Percentiles rank a stretch among this genome's conserved stretches.
phyloP scores from a whole-genome alignment of 2,329 filamentous ascomycete species.

The Aureobasidium sp. region DNA sequence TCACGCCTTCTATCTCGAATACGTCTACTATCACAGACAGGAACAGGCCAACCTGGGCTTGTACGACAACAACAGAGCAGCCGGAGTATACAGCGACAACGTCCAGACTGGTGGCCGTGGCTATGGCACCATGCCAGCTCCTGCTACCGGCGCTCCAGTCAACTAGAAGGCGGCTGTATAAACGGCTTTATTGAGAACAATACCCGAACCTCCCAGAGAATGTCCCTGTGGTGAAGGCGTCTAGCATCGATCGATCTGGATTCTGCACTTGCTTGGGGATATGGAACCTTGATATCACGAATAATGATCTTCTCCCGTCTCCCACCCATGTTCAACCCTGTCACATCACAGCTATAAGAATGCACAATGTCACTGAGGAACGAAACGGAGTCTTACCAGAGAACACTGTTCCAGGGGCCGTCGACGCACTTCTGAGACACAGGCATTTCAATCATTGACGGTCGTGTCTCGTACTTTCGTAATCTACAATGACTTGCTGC shows the following conservation, averaged over 20 bases:
- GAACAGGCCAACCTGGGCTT: conserved; percentile 56
- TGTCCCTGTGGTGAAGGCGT: neutral
- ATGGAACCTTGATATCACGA: neutral
- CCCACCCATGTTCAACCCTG: neutral
- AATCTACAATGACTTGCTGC: no score
- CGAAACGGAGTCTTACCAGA: neutral
- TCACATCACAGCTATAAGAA: neutral
- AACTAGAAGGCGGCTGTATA: neutral
- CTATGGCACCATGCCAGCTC: conserved; percentile 25
- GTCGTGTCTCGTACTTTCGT: no score
- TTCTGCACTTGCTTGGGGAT: neutral
- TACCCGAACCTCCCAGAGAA: neutral
- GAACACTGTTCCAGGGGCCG: neutral
- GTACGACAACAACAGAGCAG: conserved; percentile 49
- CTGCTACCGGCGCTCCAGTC: conserved; percentile 44
- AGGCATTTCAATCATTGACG: no score
- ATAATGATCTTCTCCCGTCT: neutral
- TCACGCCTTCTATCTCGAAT: conserved; percentile 69
- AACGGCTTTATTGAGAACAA: neutral
- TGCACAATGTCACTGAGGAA: neutral
- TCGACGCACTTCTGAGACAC: neutral
- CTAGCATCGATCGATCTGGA: neutral
- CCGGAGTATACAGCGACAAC: conserved; percentile 64
- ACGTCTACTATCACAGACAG: conserved; percentile 71
- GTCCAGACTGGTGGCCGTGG: conserved; percentile 60